These are phyloP conservation scores for Capronia coronata DNA, from an alignment of 2,329 filamentous ascomycete species.

Conservation along the genomic window DNA sequence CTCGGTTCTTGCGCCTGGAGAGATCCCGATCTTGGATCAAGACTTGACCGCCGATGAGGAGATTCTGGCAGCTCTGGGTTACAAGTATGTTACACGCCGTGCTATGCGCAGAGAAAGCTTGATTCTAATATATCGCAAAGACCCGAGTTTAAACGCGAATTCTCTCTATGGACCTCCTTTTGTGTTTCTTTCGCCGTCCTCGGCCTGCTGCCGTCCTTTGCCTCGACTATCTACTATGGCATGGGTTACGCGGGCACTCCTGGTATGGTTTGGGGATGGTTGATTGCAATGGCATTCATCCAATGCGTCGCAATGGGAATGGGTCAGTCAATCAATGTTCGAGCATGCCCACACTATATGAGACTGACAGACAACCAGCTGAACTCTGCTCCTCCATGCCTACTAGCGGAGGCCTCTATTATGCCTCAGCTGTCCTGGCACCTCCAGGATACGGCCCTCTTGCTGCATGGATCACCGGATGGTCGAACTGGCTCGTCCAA, in stretches of 20 bases:
- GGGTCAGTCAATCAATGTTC: constrained; percentile 28
- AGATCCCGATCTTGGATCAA: constrained; percentile 44
- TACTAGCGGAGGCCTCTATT: constrained; percentile 65
- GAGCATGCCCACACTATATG: not conserved
- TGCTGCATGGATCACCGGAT: constrained; percentile 63
- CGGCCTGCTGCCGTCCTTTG: constrained; percentile 64
- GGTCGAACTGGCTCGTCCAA: constrained; percentile 65
- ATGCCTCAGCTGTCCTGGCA: constrained; percentile 64
- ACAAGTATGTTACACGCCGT: constrained; percentile 45
- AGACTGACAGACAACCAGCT: constrained; percentile 41
- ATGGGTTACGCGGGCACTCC: constrained; percentile 54
- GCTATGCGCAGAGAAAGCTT: not conserved
- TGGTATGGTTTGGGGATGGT: constrained; percentile 69
- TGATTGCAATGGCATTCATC: constrained; percentile 66
- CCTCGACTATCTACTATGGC: constrained; percentile 65
- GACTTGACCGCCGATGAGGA: constrained; percentile 53
- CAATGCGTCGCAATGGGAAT: constrained; percentile 62
- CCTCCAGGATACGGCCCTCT: constrained; percentile 60
- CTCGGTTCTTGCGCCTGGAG: constrained; percentile 45
- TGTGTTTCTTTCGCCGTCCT: constrained; percentile 68
- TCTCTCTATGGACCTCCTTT: constrained; percentile 67
- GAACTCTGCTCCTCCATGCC: constrained; percentile 69
- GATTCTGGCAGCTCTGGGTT: constrained; percentile 55
- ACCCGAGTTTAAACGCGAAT: constrained; percentile 62
- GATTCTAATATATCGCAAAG: constrained; percentile 40